phyloP scores from a whole-genome alignment of 2,329 filamentous ascomycete genomes.

The Eurotiales sp. region DNA sequence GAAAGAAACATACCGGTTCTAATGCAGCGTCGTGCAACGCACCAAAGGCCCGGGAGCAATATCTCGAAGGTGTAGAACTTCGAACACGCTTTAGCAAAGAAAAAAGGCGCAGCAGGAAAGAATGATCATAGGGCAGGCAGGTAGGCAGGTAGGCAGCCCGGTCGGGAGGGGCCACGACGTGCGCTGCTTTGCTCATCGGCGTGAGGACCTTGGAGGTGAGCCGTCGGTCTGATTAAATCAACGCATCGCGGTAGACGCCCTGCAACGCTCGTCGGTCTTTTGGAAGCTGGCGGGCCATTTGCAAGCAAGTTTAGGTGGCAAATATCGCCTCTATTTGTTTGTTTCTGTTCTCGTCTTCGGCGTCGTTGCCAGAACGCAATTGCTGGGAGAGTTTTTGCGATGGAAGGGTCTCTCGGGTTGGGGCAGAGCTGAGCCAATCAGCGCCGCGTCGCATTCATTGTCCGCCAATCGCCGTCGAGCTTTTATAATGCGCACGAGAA shows the following conservation, averaged over 20 bases:
- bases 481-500: background rate
- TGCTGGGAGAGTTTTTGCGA: background rate
- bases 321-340: no score
- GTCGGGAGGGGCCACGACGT: slow-evolving; percentile 12
- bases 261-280: background rate
- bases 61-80: background rate
- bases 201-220: slow-evolving; percentile 30
- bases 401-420: no score
- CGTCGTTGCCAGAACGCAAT: background rate
- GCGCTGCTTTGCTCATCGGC: background rate
- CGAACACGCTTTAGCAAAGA: background rate
- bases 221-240: background rate
- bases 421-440: slow-evolving; percentile 7
- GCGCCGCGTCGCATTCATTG: background rate
- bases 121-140: background rate
- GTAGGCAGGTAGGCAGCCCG: no score
- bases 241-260: background rate
- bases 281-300: background rate
- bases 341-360: no score
- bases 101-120: background rate
- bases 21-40: background rate
- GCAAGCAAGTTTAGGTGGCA: no score
- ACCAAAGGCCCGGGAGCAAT: background rate
- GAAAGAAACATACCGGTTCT: background rate
- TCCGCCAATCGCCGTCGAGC: slow-evolving; percentile 5